Conservation (phyloP, 495 filamentous ascomycete species). For the Saxophila tyrrhenica region DNA sequence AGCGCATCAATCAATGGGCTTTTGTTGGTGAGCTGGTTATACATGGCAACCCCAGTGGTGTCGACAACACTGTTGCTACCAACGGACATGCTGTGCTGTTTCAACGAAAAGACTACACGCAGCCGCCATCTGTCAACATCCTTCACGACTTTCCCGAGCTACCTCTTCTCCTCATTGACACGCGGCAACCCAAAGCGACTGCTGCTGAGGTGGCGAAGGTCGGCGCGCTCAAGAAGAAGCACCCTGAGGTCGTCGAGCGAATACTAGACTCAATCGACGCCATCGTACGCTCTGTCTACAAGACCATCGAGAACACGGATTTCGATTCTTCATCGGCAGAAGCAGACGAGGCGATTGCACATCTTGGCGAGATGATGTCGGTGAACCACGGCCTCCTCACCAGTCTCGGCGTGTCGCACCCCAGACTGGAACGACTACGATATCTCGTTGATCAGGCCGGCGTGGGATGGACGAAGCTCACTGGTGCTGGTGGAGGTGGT, state of each 20-base stretch:
- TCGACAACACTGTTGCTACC: constrained; percentile 94
- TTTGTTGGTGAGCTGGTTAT: constrained; percentile 96
- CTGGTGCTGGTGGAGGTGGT: constrained; percentile 87
- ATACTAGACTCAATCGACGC: constrained; percentile 76
- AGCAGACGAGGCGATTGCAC: constrained; percentile 46
- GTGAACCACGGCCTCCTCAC: constrained; percentile 89
- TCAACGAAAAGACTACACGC: constrained; percentile 62
- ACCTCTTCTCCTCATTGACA: constrained; percentile 81
- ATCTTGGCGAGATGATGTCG: constrained; percentile 73
- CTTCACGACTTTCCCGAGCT: constrained; percentile 80
- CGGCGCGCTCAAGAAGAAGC: constrained; percentile 50
- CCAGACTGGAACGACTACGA: constrained; percentile 78
- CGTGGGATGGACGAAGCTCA: constrained; percentile 96
- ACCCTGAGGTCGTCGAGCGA: constrained; percentile 59
- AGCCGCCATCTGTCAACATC: constrained; percentile 64
- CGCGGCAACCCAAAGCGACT: constrained; percentile 70
- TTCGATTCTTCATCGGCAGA: constrained; percentile 49
- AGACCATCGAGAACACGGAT: constrained; percentile 52
- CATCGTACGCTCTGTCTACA: constrained; percentile 61
- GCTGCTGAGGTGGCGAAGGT: constrained; percentile 79
- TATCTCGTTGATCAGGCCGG: constrained; percentile 80
- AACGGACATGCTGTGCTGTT: constrained; percentile 90
- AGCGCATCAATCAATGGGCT: constrained; percentile 94
- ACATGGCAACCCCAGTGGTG: constrained; percentile 88
- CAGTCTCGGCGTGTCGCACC: constrained; percentile 85